Base-by-base conservation (phyloP, 1,284 basidiomycete genomes). In the Ceratobasidium sp. region DNA sequence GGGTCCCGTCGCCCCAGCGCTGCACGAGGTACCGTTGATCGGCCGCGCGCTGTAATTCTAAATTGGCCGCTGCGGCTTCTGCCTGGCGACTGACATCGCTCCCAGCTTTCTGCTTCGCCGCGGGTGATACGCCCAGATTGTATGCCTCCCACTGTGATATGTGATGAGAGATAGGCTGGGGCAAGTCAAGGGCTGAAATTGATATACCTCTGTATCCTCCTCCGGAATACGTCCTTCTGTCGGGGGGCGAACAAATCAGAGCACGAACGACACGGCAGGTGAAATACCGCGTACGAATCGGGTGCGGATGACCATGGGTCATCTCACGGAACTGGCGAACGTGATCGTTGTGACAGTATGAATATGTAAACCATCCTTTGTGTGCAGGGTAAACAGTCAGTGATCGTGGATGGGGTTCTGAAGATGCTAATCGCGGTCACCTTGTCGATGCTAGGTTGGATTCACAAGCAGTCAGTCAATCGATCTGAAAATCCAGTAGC, bases 21-120 rank as follows among this genome's bases (percentile, higher is more conserved):
- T 96, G 94, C 12, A 94, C 91, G 67, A 98, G 90, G 82, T 97
- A 98, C 60, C 91, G 88, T n/a, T 93, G 91, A 67, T 91, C 91
- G 65, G 90, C 87, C 48, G 83, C 88, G 65, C 87, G 87, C 61
- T 89, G 91, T 72, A 94, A 86, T 80, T 93, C 89, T 72, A 92
- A 83, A 80, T 89, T 84, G 45, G 86, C 84, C 57, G 85, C 83
- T 23, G 86, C 87, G 74, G 86, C 83, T 55, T 76, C 72, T 77
- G 92, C 88, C 64, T 89, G 85, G 59, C 58, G 55, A 70, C 61
- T 45, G 53, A 75, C 60, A 45, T 75, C 73, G 65, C 90, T 90
- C 18, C 73, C 72, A n/a, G 84, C 87, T 57, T 86, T 87, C 61
- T 85, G 82, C 74, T 88, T 86, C 72, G 85, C 82, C 58, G 84